Base-by-base conservation (phyloP, 805 yeast genomes). In the Barnettozyma pratensis region DNA sequence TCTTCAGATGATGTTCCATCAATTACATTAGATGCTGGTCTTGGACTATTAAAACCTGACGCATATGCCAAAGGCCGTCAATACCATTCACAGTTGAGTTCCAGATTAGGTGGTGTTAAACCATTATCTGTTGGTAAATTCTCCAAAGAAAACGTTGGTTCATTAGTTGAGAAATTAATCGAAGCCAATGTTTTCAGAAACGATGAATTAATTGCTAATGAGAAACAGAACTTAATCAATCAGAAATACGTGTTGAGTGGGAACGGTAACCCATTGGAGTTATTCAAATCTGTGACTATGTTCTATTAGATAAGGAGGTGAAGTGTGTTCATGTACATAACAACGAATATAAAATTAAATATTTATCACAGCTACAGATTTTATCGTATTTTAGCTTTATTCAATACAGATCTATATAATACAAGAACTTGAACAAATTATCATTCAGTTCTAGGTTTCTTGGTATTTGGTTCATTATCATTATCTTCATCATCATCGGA, bases 241-340 rank as follows among this genome's bases (percentile, higher is more conserved):
- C 76, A 78, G 55, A 77, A 76, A 59, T 81, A 76, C 59, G 67
- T 80, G 39, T 47, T 77, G 36, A 73, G 80, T 53, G 88, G 88
- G 35, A 80, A 79, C 58, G 90, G 90, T 55, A 83, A 82, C 58
- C 83, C 87, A 39, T 39, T 54, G 45, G 65, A 59, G 46, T 45
- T 61, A 37, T 41, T 60, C 31, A 61, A 48, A 46, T 55, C 62
- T 30, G 54, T 58, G 32, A 54, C 61, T 14, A 51, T 59, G 59
- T 56, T 50, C 35, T 57, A 56, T 30, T 56, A 35, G 7, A 29
- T 28, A 7, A 12, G 35, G 36, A 31, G 47, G 11, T 39, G 7
- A 29, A 41, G 30, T 44, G 39, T 40, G 48, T 32, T 27, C 31
- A 27, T 38, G 36, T 45, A 35, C 27, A 37, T 39, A 37, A 38